Percentiles rank a stretch among this genome's conserved stretches.
phyloP scores from a whole-genome alignment of 192 early-diverging fungal species.

The Cetraspora pellucida region DNA sequence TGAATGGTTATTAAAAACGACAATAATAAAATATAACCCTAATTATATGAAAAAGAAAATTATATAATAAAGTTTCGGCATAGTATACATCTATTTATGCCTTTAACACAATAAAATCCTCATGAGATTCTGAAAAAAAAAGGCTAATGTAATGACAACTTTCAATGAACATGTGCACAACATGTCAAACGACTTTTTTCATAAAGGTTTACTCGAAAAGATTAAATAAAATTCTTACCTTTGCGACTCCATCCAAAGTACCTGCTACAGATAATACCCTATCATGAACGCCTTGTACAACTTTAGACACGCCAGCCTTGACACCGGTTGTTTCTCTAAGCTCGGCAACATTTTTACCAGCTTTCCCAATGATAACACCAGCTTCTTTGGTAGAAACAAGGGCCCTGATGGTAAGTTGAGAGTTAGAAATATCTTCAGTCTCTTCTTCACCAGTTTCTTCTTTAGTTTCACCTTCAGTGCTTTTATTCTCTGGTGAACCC shows the following conservation, averaged over 20 bases:
- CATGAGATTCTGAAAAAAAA: not conserved
- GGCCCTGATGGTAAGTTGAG: conserved; percentile 79
- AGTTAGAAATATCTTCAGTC: conserved; percentile 35
- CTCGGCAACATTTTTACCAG: conserved; percentile 78
- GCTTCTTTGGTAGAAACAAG: conserved; percentile 93
- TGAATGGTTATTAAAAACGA: no score
- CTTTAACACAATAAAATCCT: no score
- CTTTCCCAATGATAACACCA: conserved; percentile 74
- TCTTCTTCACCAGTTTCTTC: conserved; percentile 45
- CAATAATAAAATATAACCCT: no score
- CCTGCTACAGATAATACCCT: conserved; percentile 79
- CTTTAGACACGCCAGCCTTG: conserved; percentile 91
- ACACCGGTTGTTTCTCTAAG: conserved; percentile 84
- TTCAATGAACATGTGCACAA: conserved; percentile 35
- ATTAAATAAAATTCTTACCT: conserved; percentile 47
- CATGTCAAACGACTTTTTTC: not conserved
- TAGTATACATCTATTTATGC: no score
- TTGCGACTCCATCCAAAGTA: conserved; percentile 70
- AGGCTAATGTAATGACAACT: conserved; percentile 24
- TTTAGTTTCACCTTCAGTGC: conserved; percentile 33
- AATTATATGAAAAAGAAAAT: no score
- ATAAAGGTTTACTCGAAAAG: conserved; percentile 40
- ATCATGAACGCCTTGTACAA: conserved; percentile 84
- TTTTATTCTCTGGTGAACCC: not conserved
- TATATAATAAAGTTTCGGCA: no score